Evolutionary conservation across 805 yeast genomes (phyloP).

Genomic region (Candida insectalens): DNA sequence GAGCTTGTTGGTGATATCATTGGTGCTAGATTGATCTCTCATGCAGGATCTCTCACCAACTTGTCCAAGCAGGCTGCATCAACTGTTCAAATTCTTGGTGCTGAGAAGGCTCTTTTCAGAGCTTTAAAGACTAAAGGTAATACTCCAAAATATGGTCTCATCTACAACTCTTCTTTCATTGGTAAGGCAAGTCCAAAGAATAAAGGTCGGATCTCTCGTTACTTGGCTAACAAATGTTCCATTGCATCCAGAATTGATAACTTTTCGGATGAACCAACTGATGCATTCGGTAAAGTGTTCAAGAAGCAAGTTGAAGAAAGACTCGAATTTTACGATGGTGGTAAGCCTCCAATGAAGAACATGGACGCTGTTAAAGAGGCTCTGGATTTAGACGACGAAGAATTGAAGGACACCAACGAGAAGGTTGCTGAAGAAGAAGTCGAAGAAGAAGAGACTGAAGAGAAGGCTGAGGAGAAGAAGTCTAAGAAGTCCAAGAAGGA

Average conservation of each 20-base stretch:
- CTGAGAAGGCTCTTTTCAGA: slow-evolving; percentile 93
- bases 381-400: slow-evolving; percentile 46
- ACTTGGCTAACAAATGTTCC: slow-evolving; percentile 97
- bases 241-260: slow-evolving; percentile 98
- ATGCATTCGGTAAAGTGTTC: slow-evolving; percentile 80
- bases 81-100: slow-evolving; percentile 95
- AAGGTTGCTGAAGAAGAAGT: slow-evolving; percentile 30
- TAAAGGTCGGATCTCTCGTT: slow-evolving; percentile 98
- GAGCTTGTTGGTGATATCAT: slow-evolving; percentile 98
- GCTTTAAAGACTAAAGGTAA: slow-evolving; percentile 95
- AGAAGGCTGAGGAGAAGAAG: slow-evolving; percentile 40
- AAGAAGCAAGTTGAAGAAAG: slow-evolving; percentile 98
- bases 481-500: slow-evolving; percentile 10
- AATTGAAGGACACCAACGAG: slow-evolving; percentile 23
- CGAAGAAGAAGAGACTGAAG: slow-evolving; percentile 35
- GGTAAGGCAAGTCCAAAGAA: slow-evolving; percentile 93
- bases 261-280: slow-evolving; percentile 90
- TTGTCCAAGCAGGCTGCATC: slow-evolving; percentile 98
- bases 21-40: slow-evolving; percentile 97
- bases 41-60: slow-evolving; percentile 95
- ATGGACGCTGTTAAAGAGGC: slow-evolving; percentile 92
- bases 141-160: slow-evolving; percentile 93
- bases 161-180: slow-evolving; percentile 89
- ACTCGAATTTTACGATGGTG: slow-evolving; percentile 90
- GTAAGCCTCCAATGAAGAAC: slow-evolving; percentile 94